These are phyloP conservation scores for Boechera retrofracta DNA, from an alignment of 345 rosid species.

Conservation along the genomic window DNA sequence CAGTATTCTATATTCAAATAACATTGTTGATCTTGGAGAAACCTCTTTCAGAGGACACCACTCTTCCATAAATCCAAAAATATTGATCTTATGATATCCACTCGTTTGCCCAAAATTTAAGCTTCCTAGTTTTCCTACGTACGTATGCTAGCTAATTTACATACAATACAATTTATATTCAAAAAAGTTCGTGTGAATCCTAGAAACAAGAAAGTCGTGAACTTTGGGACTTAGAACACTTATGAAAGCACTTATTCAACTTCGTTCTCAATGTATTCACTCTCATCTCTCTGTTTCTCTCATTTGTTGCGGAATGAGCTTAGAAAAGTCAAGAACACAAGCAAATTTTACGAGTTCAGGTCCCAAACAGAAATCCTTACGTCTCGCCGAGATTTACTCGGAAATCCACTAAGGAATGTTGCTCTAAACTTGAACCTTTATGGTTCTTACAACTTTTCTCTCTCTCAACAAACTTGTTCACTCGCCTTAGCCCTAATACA, in stretches of 20 bases:
- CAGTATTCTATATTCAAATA: neutral
- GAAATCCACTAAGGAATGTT: neutral
- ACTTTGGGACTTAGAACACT: no score
- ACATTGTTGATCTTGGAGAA: slow-evolving; percentile 6
- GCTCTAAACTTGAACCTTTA: no score
- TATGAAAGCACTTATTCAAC: no score
- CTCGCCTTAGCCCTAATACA: no score
- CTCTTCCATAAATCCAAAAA: neutral
- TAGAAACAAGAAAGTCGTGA: no score
- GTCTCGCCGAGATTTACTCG: neutral
- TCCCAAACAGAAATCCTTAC: neutral
- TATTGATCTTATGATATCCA: neutral
- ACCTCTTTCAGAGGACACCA: neutral
- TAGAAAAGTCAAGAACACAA: no score
- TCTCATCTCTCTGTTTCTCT: no score
- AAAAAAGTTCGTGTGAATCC: neutral
- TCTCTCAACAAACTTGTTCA: no score
- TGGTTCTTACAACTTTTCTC: no score
- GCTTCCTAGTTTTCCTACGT: neutral
- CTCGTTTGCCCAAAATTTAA: neutral
- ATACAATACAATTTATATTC: neutral
- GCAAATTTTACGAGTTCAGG: neutral
- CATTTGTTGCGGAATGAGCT: no score
- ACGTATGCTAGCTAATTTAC: neutral
- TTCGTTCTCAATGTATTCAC: no score